Evolutionary conservation across 352 stramenopile species (phyloP).

Genomic region (Pythium vanterpoolii): DNA sequence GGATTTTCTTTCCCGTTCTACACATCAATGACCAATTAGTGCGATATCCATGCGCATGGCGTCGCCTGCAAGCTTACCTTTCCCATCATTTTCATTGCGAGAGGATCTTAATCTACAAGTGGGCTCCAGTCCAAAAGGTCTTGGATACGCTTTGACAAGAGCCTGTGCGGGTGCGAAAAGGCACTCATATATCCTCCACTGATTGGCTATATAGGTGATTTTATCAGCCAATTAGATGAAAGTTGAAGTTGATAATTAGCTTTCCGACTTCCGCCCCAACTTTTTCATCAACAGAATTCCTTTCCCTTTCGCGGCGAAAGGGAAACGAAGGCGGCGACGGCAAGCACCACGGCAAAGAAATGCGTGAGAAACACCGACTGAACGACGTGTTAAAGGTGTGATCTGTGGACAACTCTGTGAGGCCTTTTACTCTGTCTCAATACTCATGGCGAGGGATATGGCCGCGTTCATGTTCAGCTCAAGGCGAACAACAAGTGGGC

Average conservation of each 20-base stretch:
- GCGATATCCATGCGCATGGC: neutral
- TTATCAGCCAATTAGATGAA: slow-evolving; percentile 5
- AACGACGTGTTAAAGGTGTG: slow-evolving; percentile 17
- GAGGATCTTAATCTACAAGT: neutral
- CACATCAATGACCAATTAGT: neutral
- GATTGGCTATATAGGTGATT: slow-evolving; percentile 7
- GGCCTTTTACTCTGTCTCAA: neutral
- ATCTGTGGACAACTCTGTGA: neutral
- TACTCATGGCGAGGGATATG: neutral
- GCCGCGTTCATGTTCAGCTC: neutral
- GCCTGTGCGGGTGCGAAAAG: neutral
- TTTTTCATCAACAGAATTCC: slow-evolving; percentile 7
- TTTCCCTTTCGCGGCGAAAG: neutral
- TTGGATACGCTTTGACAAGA: neutral
- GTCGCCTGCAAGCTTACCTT: neutral
- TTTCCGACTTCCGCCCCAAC: slow-evolving; percentile 1
- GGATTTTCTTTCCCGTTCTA: neutral
- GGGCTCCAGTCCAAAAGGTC: neutral
- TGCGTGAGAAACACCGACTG: slow-evolving; percentile 6
- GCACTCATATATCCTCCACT: too few species aligned
- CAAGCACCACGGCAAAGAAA: neutral
- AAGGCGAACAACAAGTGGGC: slow-evolving; percentile 2
- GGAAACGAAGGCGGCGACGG: neutral
- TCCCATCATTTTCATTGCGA: neutral
- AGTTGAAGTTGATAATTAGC: slow-evolving; percentile 29